phyloP scores from a whole-genome alignment of 306 rosid genomes.

The Cucumis sativus region Cucumber_9930_V3 NC_026660.2:19150501-19151000 shows the following conservation, averaged over 20 bases:
- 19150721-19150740: not conserved
- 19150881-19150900: constrained; percentile 92
- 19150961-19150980: not conserved
- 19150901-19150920: not conserved
- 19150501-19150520: not conserved
- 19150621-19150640: not conserved
- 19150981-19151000: not conserved
- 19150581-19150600: not conserved
- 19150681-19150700: not conserved
- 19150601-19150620: not conserved
- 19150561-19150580: not conserved
- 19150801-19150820: not conserved
- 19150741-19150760: not conserved
- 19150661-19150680: not conserved
- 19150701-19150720: not conserved
- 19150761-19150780: not conserved
- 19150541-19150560: not conserved
- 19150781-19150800: not conserved
- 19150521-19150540: not conserved
- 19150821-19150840: constrained; percentile 25
- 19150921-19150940: not conserved
- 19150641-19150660: not conserved
- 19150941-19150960: not conserved
- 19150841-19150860: constrained; percentile 93
- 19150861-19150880: constrained; percentile 88